phyloP scores from a whole-genome alignment of 345 rosid species.

The Mercurialis annua region DNA sequence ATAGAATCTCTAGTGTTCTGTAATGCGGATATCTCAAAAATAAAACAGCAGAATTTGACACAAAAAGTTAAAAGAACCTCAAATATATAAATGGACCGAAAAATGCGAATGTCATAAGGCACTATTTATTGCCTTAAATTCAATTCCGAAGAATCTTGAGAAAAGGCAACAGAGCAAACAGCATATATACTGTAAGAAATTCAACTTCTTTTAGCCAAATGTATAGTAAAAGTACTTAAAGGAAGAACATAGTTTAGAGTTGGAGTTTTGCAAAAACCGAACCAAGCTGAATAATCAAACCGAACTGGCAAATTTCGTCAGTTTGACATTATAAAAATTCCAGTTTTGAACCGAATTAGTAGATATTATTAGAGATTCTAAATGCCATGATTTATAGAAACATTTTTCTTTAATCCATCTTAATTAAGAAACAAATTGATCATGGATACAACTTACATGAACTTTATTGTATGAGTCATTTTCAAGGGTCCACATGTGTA shows the following conservation, averaged over 20 bases:
- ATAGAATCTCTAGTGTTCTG: not conserved
- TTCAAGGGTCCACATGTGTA: not conserved
- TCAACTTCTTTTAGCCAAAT: not conserved
- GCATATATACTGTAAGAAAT: not conserved
- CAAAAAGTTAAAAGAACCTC: not conserved
- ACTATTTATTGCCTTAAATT: not conserved
- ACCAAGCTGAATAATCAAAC: too few relatives aligned
- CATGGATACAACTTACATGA: not conserved
- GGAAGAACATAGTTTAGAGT: not conserved
- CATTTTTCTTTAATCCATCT: not conserved
- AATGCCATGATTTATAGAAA: not conserved
- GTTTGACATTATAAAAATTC: too few relatives aligned
- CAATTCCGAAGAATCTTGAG: slow-evolving; percentile 1
- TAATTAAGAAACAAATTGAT: not conserved
- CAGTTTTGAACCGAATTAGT: too few relatives aligned
- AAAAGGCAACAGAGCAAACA: not conserved
- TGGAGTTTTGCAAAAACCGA: too few relatives aligned
- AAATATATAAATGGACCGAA: not conserved
- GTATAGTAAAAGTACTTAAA: not conserved
- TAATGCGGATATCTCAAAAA: not conserved
- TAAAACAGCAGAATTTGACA: not conserved
- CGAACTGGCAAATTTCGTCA: too few relatives aligned
- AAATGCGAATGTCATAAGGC: not conserved
- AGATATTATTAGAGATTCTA: slow-evolving; percentile 26
- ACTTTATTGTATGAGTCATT: not conserved